Conservation (phyloP, 768 basidiomycete species). For the Naganishia friedmannii region DNA sequence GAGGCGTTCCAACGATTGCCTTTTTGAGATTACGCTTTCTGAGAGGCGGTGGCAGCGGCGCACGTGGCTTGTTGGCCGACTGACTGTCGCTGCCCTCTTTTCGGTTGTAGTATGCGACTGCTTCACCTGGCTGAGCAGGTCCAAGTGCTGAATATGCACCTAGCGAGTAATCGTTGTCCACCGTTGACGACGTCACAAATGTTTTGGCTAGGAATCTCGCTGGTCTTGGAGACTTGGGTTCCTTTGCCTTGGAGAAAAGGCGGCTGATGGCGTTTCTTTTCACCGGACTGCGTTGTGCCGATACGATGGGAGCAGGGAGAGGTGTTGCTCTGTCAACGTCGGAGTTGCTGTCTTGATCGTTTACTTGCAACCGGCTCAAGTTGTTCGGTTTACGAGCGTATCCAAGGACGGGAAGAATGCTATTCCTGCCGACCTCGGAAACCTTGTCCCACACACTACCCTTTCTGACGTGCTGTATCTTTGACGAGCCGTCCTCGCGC, state of each 20-base stretch:
- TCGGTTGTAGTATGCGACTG: neutral
- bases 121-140: neutral
- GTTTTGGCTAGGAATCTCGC: neutral
- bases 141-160: neutral
- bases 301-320: conserved; percentile 2
- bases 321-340: neutral
- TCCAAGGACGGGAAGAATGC: neutral
- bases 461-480: neutral
- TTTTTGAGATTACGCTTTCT: conserved; percentile 2
- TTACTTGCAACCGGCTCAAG: neutral
- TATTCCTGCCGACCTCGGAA: neutral
- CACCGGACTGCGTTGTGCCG: neutral
- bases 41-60: neutral
- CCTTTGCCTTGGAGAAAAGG: conserved; percentile 4
- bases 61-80: neutral
- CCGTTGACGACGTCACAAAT: neutral
- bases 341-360: neutral
- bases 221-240: conserved; percentile 15
- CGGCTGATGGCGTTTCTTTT: neutral
- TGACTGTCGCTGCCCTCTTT: neutral
- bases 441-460: neutral
- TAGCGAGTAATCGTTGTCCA: neutral
- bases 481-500: neutral
- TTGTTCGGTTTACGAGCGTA: neutral
- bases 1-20: conserved; percentile 3